Evolutionary conservation across 495 filamentous ascomycete genomes (phyloP).

Genomic region (Lepidopterella palustris): DNA sequence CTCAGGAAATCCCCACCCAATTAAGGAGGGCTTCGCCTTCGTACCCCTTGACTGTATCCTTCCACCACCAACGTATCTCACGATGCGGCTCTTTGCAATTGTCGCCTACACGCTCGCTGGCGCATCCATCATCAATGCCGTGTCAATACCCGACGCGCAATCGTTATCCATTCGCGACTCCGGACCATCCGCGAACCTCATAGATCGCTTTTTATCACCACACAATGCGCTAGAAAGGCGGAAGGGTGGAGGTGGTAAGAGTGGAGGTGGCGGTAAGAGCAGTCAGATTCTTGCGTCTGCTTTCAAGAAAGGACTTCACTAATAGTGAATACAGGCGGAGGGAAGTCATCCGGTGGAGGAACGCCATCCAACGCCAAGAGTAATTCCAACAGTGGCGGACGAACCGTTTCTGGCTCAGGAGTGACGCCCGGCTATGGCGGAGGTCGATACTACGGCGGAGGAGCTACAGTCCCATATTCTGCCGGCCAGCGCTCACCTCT

Average conservation of each 20-base stretch:
- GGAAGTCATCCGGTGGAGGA: conserved; percentile 10
- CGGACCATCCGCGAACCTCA: background rate
- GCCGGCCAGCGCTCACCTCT: conserved; percentile 51
- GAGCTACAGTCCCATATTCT: conserved; percentile 60
- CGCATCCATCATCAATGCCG: conserved; percentile 5
- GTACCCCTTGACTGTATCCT: no score
- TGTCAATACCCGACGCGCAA: conserved; percentile 15
- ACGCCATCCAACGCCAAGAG: conserved; percentile 3
- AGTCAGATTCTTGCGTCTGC: background rate
- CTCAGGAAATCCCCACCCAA: no score
- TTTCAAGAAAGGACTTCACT: background rate
- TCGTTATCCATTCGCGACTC: conserved; percentile 11
- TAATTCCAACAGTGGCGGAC: conserved; percentile 54
- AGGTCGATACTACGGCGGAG: conserved; percentile 72
- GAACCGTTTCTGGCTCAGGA: conserved; percentile 60
- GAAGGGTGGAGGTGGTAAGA: conserved; percentile 44
- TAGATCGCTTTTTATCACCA: conserved; percentile 13
- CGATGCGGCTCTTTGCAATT: conserved; percentile 17
- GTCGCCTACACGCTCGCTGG: conserved; percentile 4
- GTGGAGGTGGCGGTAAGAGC: conserved; percentile 41
- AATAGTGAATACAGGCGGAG: conserved; percentile 1
- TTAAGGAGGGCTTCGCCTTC: no score
- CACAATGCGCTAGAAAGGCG: conserved; percentile 46
- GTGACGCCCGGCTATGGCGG: conserved; percentile 54
- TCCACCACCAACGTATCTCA: conserved; percentile 4